Evolutionary conservation across 768 basidiomycete species (phyloP).

Genomic region (Cytidiella melzeri): DNA sequence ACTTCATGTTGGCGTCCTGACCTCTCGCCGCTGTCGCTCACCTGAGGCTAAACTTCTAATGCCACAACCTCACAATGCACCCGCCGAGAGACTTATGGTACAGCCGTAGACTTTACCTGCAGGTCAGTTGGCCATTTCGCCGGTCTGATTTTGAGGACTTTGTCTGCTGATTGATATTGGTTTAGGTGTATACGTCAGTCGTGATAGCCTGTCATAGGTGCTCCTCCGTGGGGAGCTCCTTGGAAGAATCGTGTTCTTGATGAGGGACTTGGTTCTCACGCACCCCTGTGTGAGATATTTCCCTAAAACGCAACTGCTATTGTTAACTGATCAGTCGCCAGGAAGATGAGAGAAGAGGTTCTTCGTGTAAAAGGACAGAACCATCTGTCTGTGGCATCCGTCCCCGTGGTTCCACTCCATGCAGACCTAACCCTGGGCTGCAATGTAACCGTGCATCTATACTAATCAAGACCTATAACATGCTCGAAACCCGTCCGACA

Average conservation of each 20-base stretch:
- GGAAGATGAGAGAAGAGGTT: neutral
- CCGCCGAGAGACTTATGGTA: too few relatives aligned
- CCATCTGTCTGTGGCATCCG: neutral
- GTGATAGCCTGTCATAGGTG: neutral
- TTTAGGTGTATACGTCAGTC: constrained; percentile 2
- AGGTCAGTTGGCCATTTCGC: neutral
- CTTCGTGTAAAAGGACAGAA: neutral
- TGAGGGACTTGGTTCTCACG: neutral
- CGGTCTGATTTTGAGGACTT: neutral
- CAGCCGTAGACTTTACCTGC: too few relatives aligned
- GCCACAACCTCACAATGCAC: too few relatives aligned
- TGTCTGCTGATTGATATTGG: neutral
- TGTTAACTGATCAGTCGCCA: neutral
- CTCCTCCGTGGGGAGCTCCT: neutral
- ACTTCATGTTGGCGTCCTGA: too few relatives aligned
- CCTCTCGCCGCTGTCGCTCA: too few relatives aligned
- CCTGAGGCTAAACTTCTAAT: too few relatives aligned
- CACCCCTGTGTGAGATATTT: neutral
- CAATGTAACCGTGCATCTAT: neutral
- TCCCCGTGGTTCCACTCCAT: neutral
- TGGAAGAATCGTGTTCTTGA: neutral
- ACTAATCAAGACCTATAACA: neutral
- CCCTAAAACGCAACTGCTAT: constrained; percentile 4
- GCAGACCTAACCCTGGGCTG: neutral
- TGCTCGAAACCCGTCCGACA: neutral